Evolutionary conservation across 768 basidiomycete species (phyloP).

Genomic region (Collybia sp.): DNA sequence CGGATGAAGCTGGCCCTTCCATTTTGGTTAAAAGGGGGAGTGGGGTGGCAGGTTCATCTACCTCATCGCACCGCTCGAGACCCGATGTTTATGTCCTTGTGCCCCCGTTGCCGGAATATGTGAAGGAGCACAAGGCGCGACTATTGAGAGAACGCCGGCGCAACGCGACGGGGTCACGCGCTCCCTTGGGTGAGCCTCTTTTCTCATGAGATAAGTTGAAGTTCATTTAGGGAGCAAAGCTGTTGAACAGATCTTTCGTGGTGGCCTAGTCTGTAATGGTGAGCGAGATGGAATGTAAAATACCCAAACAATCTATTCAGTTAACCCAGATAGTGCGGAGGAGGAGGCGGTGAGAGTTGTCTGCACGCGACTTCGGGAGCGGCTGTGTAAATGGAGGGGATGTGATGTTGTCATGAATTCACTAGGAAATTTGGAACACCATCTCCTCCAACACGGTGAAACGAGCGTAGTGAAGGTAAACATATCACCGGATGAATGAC

Average conservation of each 20-base stretch:
- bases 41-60: background rate
- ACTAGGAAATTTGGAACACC: slow-evolving; percentile 39
- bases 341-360: slow-evolving; percentile 41
- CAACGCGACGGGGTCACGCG: background rate
- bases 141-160: slow-evolving; percentile 2
- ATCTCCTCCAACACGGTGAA: slow-evolving; percentile 28
- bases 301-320: background rate
- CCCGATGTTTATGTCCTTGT: slow-evolving; percentile 21
- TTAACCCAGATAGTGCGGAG: slow-evolving; percentile 35
- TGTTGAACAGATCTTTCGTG: too few relatives aligned
- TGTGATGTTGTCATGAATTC: slow-evolving; percentile 57
- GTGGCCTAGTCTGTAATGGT: too few relatives aligned
- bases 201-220: too few relatives aligned
- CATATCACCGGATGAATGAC: slow-evolving; percentile 4
- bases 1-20: background rate
- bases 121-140: slow-evolving; percentile 9
- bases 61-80: too few relatives aligned
- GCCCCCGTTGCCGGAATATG: slow-evolving; percentile 26
- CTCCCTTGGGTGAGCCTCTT: too few relatives aligned
- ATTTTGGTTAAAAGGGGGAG: background rate
- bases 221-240: too few relatives aligned
- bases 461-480: background rate
- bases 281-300: background rate
- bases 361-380: slow-evolving; percentile 39
- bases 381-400: slow-evolving; percentile 54